A percentile compares a stretch with the other conserved stretches of the same genome.
Conservation (phyloP, 805 yeast genomes). For the Kodamaea hsintzibuensis region DNA sequence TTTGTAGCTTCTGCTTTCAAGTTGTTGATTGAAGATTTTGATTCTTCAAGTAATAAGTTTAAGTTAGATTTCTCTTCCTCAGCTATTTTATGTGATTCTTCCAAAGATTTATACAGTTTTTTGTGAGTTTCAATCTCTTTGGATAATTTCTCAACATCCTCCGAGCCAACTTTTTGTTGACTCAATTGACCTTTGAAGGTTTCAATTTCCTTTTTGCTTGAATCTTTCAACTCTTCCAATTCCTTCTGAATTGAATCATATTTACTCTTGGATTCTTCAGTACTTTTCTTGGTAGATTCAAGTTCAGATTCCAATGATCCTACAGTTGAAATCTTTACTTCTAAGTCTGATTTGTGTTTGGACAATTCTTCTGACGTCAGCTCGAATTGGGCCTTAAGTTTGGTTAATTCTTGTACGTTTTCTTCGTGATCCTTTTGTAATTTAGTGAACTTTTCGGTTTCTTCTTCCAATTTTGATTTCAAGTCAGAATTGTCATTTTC, state of each 20-base stretch:
- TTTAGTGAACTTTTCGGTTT: background rate
- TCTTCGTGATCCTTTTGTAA: conserved; percentile 5
- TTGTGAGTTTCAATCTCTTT: conserved; percentile 20
- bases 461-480: conserved; percentile 1
- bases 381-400: background rate
- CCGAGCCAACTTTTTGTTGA: background rate
- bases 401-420: conserved; percentile 4
- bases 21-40: conserved; percentile 5
- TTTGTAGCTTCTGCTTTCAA: background rate
- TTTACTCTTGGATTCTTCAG: background rate
- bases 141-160: conserved; percentile 14
- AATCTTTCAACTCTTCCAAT: conserved; percentile 4
- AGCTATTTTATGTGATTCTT: background rate
- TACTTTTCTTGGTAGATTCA: background rate
- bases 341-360: background rate
- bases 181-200: background rate
- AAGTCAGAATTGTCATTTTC: background rate
- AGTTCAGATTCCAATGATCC: background rate
- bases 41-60: conserved; percentile 9
- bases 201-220: conserved; percentile 7
- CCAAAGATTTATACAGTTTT: background rate
- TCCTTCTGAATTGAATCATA: conserved; percentile 8
- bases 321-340: background rate
- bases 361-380: background rate
- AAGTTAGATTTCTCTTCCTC: conserved; percentile 3